Conservation (phyloP, 1,284 basidiomycete genomes). For the Trametes polyzona region DNA sequence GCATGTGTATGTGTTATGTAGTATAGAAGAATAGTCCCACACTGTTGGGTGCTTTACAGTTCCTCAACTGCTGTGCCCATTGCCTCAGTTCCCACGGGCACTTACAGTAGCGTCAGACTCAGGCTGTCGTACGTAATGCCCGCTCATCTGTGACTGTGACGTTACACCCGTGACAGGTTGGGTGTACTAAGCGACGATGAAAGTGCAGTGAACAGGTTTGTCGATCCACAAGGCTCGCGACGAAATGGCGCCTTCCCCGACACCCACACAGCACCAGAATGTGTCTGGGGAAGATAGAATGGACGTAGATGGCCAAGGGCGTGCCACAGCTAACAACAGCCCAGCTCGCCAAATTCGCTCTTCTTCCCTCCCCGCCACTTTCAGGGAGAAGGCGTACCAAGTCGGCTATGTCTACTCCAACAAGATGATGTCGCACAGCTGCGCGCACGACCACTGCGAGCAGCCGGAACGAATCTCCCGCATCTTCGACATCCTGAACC, state of each 20-base stretch:
- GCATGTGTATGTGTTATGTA: too few relatives aligned
- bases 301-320: not conserved
- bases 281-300: not conserved
- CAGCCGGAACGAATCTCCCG: slow-evolving; percentile 85
- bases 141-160: not conserved
- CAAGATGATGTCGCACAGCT: slow-evolving; percentile 88
- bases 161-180: too few relatives aligned
- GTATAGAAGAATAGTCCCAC: too few relatives aligned
- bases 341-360: slow-evolving; percentile 10
- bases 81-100: too few relatives aligned
- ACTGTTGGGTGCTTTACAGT: too few relatives aligned
- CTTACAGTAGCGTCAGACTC: too few relatives aligned
- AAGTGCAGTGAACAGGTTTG: too few relatives aligned
- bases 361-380: slow-evolving; percentile 24
- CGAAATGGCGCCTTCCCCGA: not conserved
- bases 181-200: not conserved
- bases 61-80: too few relatives aligned
- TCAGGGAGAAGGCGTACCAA: slow-evolving; percentile 18
- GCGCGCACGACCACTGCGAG: slow-evolving; percentile 78
- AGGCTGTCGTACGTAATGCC: too few relatives aligned
- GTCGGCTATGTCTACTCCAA: slow-evolving; percentile 89
- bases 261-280: not conserved
- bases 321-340: not conserved
- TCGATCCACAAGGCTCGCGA: not conserved
- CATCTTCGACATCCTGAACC: slow-evolving; percentile 73